A percentile compares a stretch with the other conserved stretches of the same genome.
These are phyloP conservation scores for Phytophthora tubulina DNA, from an alignment of 352 stramenopile genomes.

Conservation along the genomic window DNA sequence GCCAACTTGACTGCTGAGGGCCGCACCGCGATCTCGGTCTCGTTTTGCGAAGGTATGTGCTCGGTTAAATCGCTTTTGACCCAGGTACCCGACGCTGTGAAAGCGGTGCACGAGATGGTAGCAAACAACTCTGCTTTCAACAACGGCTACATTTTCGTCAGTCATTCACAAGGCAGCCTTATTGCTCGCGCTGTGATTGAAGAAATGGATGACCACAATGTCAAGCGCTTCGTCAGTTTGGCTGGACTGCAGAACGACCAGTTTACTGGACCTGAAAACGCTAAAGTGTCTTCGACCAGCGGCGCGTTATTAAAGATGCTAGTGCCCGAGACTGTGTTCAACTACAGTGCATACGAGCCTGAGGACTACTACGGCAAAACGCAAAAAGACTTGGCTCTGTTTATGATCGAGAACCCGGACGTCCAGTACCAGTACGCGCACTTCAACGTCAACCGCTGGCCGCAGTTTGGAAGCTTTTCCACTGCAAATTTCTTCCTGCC, in stretches of 20 bases:
- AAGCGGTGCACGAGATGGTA: conserved; percentile 37
- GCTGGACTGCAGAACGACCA: conserved; percentile 55
- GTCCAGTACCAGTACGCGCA: conserved; percentile 41
- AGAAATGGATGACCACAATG: conserved; percentile 61
- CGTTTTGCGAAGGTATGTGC: conserved; percentile 42
- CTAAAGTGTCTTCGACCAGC: conserved; percentile 14
- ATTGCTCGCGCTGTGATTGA: conserved; percentile 54
- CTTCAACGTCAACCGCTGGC: conserved; percentile 44
- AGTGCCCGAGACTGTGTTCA: conserved; percentile 46
- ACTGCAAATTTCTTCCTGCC: conserved; percentile 47
- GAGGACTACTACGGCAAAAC: conserved; percentile 42
- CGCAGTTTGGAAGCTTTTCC: conserved; percentile 36
- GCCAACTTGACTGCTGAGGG: conserved; percentile 41
- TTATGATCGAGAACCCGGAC: conserved; percentile 37
- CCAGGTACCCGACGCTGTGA: conserved; percentile 50
- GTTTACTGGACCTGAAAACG: conserved; percentile 49
- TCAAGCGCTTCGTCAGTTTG: conserved; percentile 49
- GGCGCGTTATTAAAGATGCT: not conserved
- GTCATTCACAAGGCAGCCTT: conserved; percentile 47
- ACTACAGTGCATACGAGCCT: conserved; percentile 30
- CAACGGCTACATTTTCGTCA: conserved; percentile 58
- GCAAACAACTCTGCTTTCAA: conserved; percentile 40
- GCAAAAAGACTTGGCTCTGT: conserved; percentile 49
- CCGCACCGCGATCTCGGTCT: conserved; percentile 40
- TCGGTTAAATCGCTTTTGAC: conserved; percentile 34